Conservation (phyloP, 129 eudicot species). For the Rutidosis leptorrhynchoides region DNA sequence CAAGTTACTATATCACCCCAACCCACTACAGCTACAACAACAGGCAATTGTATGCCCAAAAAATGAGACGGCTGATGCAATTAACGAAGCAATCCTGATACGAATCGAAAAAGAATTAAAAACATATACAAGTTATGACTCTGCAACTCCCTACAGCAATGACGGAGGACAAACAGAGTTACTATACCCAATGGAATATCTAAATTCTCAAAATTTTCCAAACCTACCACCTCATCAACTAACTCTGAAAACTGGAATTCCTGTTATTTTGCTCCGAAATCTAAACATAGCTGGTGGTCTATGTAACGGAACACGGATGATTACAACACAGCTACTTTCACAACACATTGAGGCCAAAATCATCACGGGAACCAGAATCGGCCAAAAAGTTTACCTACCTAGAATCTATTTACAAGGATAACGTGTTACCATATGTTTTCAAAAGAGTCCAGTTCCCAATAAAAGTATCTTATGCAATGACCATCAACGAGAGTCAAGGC, state of each 20-base stretch:
- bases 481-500: too few species aligned
- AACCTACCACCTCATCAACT: not conserved
- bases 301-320: slow-evolving; percentile 1
- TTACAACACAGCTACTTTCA: not conserved
- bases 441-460: too few species aligned
- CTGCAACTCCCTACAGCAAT: too few species aligned
- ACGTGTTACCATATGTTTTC: not conserved
- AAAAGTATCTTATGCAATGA: too few species aligned
- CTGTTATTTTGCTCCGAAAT: slow-evolving; percentile 3
- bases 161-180: not conserved
- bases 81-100: too few species aligned
- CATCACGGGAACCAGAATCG: not conserved
- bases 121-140: too few species aligned
- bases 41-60: too few species aligned
- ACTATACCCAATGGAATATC: not conserved
- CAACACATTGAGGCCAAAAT: not conserved
- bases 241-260: not conserved
- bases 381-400: not conserved
- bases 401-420: not conserved
- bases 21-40: too few species aligned
- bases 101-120: too few species aligned
- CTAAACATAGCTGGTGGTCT: too few species aligned
- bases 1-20: too few species aligned
- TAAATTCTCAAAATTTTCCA: not conserved
- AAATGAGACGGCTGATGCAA: too few species aligned